Evolutionary conservation across 305 asterid species (phyloP).

Genomic region (Coffea humblotiana): DNA sequence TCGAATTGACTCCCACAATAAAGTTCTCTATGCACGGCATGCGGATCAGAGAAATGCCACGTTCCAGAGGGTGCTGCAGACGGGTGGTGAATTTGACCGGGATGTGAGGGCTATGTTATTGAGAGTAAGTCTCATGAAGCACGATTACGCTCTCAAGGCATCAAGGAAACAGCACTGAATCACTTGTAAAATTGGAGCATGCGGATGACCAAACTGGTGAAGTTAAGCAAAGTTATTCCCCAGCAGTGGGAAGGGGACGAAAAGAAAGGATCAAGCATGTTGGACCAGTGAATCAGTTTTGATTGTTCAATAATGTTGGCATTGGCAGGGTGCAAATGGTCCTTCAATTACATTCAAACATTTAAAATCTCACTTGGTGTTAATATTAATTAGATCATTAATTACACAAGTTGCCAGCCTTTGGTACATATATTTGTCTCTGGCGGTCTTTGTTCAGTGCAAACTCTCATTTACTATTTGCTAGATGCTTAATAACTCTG

Average conservation of each 20-base stretch:
- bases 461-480: background rate
- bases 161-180: constrained; percentile 49
- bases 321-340: background rate
- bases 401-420: background rate
- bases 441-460: background rate
- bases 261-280: background rate
- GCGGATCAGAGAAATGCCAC: constrained; percentile 96
- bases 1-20: constrained; percentile 91
- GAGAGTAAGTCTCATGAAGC: constrained; percentile 86
- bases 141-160: constrained; percentile 53
- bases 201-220: background rate
- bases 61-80: constrained; percentile 80
- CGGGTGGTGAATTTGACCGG: constrained; percentile 72
- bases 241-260: background rate
- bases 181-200: background rate
- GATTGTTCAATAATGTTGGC: background rate
- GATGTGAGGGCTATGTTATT: constrained; percentile 83
- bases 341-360: background rate
- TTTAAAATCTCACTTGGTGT: background rate
- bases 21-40: constrained; percentile 87
- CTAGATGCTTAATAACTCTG: background rate
- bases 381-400: background rate
- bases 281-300: background rate
- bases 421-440: background rate
- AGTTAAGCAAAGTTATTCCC: background rate